A percentile compares a stretch with the other conserved stretches of the same genome.
These are phyloP conservation scores for Cupressus sempervirens DNA, from an alignment of 75 land plant genomes.

Conservation along the genomic window DNA sequence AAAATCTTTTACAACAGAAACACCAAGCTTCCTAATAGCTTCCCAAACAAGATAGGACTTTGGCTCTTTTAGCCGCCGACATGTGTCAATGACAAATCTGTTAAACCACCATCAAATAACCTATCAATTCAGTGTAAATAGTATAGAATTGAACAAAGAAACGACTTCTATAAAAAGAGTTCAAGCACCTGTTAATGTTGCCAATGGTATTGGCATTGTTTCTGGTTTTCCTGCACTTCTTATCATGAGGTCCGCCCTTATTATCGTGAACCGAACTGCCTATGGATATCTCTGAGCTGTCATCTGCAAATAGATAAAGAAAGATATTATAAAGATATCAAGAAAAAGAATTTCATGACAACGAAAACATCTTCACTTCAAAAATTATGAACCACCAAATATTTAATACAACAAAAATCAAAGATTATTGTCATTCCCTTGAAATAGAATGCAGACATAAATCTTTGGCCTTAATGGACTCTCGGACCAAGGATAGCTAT, in stretches of 20 bases:
- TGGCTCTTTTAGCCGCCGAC: conserved; percentile 59
- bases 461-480: neutral
- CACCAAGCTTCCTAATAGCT: conserved; percentile 78
- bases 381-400: neutral
- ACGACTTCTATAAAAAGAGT: neutral
- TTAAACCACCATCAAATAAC: neutral
- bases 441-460: neutral
- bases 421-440: neutral
- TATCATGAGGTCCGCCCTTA: neutral
- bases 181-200: neutral
- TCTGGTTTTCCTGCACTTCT: neutral
- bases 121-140: neutral
- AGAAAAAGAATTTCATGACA: neutral
- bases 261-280: neutral
- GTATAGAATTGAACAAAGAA: neutral
- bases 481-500: neutral
- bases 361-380: neutral
- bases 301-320: neutral
- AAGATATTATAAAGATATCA: neutral
- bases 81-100: conserved; percentile 71
- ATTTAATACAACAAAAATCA: neutral
- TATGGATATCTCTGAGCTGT: neutral
- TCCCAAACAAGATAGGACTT: conserved; percentile 66
- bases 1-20: conserved; percentile 56
- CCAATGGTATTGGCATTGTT: neutral